Percentiles rank a stretch among this genome's conserved stretches.
phyloP scores from a whole-genome alignment of 768 basidiomycete species.

The Podaxis carcinomalis region DNA sequence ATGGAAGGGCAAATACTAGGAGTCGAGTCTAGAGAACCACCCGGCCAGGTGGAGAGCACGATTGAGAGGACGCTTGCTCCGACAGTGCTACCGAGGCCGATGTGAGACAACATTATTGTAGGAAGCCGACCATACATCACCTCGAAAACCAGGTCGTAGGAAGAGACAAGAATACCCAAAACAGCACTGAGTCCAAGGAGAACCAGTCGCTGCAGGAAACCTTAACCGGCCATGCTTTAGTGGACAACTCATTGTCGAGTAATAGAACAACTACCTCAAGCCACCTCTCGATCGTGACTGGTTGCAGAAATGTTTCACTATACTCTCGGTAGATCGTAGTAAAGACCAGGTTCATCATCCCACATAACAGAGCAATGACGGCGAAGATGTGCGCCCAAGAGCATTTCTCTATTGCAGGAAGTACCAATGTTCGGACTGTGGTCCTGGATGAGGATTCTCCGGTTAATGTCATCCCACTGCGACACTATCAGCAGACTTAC shows the following conservation, averaged over 20 bases:
- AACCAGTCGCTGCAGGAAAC: background rate
- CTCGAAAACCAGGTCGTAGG: background rate
- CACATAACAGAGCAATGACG: background rate
- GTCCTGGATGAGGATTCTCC: background rate
- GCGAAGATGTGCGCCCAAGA: background rate
- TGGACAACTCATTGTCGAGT: background rate
- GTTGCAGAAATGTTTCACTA: background rate
- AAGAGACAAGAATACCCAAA: background rate
- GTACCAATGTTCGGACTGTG: background rate
- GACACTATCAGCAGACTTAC: background rate
- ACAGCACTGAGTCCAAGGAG: background rate
- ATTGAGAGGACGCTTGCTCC: too few species aligned
- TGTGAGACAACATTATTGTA: too few species aligned
- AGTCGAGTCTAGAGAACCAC: too few species aligned
- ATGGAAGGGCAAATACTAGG: too few species aligned
- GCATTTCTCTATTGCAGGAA: background rate
- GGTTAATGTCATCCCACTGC: background rate
- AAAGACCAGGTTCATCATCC: background rate
- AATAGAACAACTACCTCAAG: background rate
- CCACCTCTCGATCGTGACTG: background rate
- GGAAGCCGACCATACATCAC: background rate
- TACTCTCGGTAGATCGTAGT: background rate
- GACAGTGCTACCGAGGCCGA: too few species aligned
- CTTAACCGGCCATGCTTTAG: background rate
- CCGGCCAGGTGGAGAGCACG: too few species aligned